phyloP scores from a whole-genome alignment of 768 basidiomycete species.

The Dentipellis fragilis region DNA sequence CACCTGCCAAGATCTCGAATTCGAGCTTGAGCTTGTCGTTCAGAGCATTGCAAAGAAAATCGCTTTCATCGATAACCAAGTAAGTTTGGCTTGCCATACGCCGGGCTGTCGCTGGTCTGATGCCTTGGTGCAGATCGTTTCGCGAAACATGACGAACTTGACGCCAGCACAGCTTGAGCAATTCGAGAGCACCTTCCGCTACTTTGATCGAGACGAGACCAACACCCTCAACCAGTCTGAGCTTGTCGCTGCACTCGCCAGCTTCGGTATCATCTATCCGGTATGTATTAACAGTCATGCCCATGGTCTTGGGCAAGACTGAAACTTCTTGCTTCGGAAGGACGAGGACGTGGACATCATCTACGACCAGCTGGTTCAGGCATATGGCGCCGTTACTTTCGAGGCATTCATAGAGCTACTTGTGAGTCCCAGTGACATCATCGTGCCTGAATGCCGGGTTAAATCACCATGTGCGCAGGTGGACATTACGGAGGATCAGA shows the following conservation, averaged over 20 bases:
- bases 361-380: constrained; percentile 65
- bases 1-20: constrained; percentile 80
- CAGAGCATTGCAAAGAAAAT: constrained; percentile 82
- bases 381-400: constrained; percentile 84
- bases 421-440: constrained; percentile 32
- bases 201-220: constrained; percentile 90
- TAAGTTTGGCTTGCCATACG: constrained; percentile 18
- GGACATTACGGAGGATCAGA: constrained; percentile 93
- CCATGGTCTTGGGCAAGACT: no score
- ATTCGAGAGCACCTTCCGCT: constrained; percentile 94
- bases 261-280: constrained; percentile 88
- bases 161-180: constrained; percentile 95
- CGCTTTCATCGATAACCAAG: constrained; percentile 96
- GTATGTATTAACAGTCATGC: constrained; percentile 26
- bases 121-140: constrained; percentile 59
- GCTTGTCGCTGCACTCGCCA: constrained; percentile 90
- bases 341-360: constrained; percentile 84
- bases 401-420: constrained; percentile 92
- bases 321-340: constrained; percentile 23
- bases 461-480: constrained; percentile 39
- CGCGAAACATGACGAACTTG: constrained; percentile 86
- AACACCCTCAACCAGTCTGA: constrained; percentile 81
- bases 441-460: background rate
- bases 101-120: no score
- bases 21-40: constrained; percentile 76